These are phyloP conservation scores for Kwoniella heveanensis DNA, from an alignment of 768 basidiomycete species.

Conservation along the genomic window DNA sequence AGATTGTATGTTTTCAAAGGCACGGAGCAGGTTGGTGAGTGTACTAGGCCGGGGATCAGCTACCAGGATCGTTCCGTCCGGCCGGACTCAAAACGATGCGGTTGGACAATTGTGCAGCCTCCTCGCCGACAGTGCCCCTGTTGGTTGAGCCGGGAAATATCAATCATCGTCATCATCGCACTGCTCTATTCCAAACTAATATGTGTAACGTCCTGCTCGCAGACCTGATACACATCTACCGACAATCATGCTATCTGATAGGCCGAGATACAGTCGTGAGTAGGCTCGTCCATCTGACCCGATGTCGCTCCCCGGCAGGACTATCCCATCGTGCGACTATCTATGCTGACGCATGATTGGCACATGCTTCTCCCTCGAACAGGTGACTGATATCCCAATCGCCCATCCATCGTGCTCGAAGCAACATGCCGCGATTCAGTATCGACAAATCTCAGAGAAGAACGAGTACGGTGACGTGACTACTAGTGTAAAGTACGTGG, in stretches of 20 bases:
- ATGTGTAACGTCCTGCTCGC: too few relatives aligned
- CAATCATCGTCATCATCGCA: too few relatives aligned
- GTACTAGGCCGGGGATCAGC: too few relatives aligned
- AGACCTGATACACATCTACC: constrained; percentile 90
- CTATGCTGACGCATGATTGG: too few relatives aligned
- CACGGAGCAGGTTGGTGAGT: constrained; percentile 83
- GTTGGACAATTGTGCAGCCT: too few relatives aligned
- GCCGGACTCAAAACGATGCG: too few relatives aligned
- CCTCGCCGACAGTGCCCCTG: too few relatives aligned
- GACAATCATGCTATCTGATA: constrained; percentile 91
- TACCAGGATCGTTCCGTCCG: too few relatives aligned
- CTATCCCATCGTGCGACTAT: too few relatives aligned
- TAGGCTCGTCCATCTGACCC: not conserved
- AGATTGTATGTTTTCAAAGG: constrained; percentile 97
- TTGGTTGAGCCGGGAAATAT: too few relatives aligned
- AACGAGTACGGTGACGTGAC: constrained; percentile 83
- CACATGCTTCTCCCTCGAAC: not conserved
- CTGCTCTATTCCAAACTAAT: too few relatives aligned
- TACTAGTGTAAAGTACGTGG: constrained; percentile 76
- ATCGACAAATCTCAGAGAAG: constrained; percentile 82
- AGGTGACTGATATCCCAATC: constrained; percentile 69
- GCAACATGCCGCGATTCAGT: constrained; percentile 96
- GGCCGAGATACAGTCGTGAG: constrained; percentile 85
- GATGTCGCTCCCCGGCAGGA: too few relatives aligned
- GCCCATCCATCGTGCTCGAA: constrained; percentile 98